Conservation (phyloP, 768 basidiomycete genomes). For the Antrodiella citrinella region DNA sequence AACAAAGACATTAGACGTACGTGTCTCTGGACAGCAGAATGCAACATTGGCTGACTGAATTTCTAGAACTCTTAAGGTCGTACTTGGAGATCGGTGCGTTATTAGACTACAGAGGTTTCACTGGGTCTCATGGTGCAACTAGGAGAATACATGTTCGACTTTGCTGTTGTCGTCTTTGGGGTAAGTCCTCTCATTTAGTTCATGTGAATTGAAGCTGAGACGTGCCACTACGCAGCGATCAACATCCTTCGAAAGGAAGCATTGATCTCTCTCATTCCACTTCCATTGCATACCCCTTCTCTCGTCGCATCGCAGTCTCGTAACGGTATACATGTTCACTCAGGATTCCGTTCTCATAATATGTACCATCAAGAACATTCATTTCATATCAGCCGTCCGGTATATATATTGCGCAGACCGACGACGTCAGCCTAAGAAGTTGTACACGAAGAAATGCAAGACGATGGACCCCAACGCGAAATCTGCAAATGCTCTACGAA, state of each 20-base stretch:
- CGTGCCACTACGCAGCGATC: slow-evolving; percentile 44
- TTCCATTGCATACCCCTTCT: neutral
- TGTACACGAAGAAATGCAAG: slow-evolving; percentile 97
- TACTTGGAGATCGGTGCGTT: slow-evolving; percentile 74
- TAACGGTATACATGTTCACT: neutral
- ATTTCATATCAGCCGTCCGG: neutral
- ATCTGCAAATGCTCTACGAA: slow-evolving; percentile 86
- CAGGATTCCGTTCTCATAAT: neutral
- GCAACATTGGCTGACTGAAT: neutral
- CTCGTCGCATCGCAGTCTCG: neutral
- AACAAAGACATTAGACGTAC: slow-evolving; percentile 86
- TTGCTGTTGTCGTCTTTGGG: slow-evolving; percentile 76
- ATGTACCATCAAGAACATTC: neutral
- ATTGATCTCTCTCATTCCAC: slow-evolving; percentile 13
- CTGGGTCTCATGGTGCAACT: no score
- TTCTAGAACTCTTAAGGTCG: slow-evolving; percentile 56
- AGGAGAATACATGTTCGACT: slow-evolving; percentile 86
- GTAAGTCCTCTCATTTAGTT: slow-evolving; percentile 33
- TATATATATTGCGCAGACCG: no score
- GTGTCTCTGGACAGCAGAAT: neutral
- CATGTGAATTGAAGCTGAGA: no score
- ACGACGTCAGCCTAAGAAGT: slow-evolving; percentile 75
- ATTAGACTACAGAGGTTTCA: slow-evolving; percentile 11
- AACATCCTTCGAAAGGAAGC: slow-evolving; percentile 59
- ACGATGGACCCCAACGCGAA: slow-evolving; percentile 93